Evolutionary conservation across 192 early-diverging fungal species (phyloP), one percentile per base, ranked within the genome.

Genomic region (Coemansia sp.): DNA sequence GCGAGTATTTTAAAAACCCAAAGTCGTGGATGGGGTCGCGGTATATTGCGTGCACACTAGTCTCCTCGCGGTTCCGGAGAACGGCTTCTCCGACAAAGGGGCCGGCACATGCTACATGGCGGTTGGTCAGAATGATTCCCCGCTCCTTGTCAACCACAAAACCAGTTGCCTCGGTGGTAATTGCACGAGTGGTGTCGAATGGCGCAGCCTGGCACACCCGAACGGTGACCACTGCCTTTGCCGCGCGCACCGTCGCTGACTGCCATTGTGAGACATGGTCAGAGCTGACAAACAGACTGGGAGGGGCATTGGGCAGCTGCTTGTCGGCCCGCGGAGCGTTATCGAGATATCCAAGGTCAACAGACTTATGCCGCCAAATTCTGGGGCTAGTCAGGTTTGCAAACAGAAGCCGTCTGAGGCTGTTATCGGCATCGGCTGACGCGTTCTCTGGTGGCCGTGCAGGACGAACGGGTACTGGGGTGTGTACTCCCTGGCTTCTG

Each of bases 11-110:
- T 67, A 91, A 76, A 61, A 92, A 90, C 8, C 91, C 91, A 87
- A 91, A 92, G 72, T 92, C 91, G 76, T 92, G 91, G 42, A 92
- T 76, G 1, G 91, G 91, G 65, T 92, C 91, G 52, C 90, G 86
- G 65, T 90, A 92, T 45, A 92, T 84, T 8, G 88, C 87, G 18
- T 84, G 78, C 42, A 90, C 73, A 39, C 83, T 84, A 13, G 90
- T 87, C 62, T 90, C 90, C 71, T 92, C 90, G 58, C 88, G 86
- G 67, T 92, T 87, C 70, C 85, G 83, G 59, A 90, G 80, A 4
- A 89, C 76, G 10, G 87, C 90, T 67, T 88, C 84, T 21, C 85
- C 90, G 36, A 88, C 84, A 65, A 89, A 86, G 7, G 91, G 91
- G 0, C 86, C 90, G 4, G 89, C 80, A 11, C 85, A 87, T 13